Percentiles rank a stretch among this genome's conserved stretches.
These are phyloP conservation scores for Sporothrix phasma DNA, from an alignment of 2,329 filamentous ascomycete genomes.

Conservation along the genomic window DNA sequence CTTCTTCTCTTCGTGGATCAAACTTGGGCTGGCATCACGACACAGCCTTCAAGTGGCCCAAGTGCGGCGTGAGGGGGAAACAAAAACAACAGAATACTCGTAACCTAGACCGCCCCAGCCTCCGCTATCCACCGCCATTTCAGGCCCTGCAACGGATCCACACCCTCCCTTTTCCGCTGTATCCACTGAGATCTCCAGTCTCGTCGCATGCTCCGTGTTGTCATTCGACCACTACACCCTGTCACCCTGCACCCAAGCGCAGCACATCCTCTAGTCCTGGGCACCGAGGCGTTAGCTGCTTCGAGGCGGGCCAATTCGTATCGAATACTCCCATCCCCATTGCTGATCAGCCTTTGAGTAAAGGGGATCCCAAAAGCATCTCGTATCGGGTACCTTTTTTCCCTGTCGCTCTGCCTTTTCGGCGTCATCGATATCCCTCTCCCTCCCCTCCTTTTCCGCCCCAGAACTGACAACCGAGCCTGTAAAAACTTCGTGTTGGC, in stretches of 20 bases:
- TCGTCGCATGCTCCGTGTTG: background rate
- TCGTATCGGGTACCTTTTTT: background rate
- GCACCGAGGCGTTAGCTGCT: background rate
- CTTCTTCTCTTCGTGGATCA: background rate
- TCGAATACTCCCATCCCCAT: too few relatives aligned
- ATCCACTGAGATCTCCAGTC: background rate
- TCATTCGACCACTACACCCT: background rate
- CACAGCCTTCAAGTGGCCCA: background rate
- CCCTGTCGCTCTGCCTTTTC: too few relatives aligned
- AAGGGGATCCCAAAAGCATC: background rate
- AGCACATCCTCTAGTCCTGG: background rate
- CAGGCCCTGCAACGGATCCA: background rate
- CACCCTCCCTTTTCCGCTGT: background rate
- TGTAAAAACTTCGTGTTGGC: too few relatives aligned
- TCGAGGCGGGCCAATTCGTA: background rate
- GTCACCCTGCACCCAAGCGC: background rate
- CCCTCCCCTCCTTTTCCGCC: too few relatives aligned
- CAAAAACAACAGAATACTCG: background rate
- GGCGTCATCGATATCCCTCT: background rate
- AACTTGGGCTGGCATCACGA: background rate
- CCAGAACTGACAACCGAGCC: too few relatives aligned
- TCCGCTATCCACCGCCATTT: background rate
- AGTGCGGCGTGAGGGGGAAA: background rate
- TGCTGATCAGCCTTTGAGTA: background rate
- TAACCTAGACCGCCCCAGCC: constrained; percentile 8